phyloP scores from a whole-genome alignment of 805 yeast genomes.

The Peterozyma xylosa region DNA sequence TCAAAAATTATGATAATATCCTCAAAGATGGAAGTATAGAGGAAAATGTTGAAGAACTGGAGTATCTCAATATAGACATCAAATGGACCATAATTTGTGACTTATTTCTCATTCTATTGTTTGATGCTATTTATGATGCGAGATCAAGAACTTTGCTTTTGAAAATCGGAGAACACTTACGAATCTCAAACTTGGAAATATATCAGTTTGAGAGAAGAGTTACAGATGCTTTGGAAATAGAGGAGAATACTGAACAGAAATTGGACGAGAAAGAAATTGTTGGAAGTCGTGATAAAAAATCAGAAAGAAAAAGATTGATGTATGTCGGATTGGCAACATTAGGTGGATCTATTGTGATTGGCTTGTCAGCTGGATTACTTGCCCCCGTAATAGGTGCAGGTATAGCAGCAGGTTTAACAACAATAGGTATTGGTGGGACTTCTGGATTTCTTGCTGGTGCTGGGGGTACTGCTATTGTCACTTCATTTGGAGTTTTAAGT shows the following conservation, averaged over 20 bases:
- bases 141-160: conserved; percentile 78
- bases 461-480: conserved; percentile 92
- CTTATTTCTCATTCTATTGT: conserved; percentile 67
- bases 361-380: conserved; percentile 87
- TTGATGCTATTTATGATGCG: conserved; percentile 84
- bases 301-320: conserved; percentile 60
- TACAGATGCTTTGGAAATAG: conserved; percentile 85
- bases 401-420: conserved; percentile 91
- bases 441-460: conserved; percentile 90
- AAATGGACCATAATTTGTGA: conserved; percentile 95
- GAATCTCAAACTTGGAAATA: conserved; percentile 58
- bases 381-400: conserved; percentile 99
- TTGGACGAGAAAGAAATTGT: conserved; percentile 70
- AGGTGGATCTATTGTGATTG: conserved; percentile 92
- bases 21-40: conserved; percentile 15
- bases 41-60: conserved; percentile 24
- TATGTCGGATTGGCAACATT: conserved; percentile 93
- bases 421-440: conserved; percentile 93
- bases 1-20: conserved; percentile 19
- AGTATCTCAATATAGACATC: conserved; percentile 56
- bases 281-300: conserved; percentile 60
- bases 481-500: conserved; percentile 82
- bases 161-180: conserved; percentile 55
- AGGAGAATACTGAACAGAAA: conserved; percentile 69
- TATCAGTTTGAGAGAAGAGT: conserved; percentile 86